A percentile compares a stretch with the other conserved stretches of the same genome.
Conservation (phyloP, 1,284 basidiomycete genomes). For the Marasmius fiardii region DNA sequence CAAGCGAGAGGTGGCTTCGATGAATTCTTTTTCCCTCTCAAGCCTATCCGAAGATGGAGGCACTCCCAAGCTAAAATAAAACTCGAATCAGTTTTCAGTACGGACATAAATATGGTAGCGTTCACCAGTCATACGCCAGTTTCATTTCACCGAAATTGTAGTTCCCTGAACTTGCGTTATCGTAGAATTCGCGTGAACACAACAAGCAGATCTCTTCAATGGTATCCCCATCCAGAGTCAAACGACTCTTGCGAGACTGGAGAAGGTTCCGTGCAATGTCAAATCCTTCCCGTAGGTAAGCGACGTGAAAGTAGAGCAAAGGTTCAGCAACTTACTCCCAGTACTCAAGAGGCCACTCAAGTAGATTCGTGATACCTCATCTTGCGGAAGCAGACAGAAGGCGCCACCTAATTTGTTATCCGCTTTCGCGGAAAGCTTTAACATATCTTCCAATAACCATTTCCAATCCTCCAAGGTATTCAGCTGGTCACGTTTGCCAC, state of each 20-base stretch:
- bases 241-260: slow-evolving; percentile 45
- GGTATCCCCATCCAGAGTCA: slow-evolving; percentile 45
- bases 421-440: slow-evolving; percentile 68
- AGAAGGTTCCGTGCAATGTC: slow-evolving; percentile 71
- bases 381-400: slow-evolving; percentile 69
- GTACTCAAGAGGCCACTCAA: slow-evolving; percentile 81
- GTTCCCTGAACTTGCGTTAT: slow-evolving; percentile 89
- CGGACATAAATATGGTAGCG: slow-evolving; percentile 7
- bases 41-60: slow-evolving; percentile 63
- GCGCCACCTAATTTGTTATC: slow-evolving; percentile 67
- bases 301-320: slow-evolving; percentile 6
- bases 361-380: slow-evolving; percentile 78
- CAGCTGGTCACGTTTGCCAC: slow-evolving; percentile 51
- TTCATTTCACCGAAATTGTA: slow-evolving; percentile 94
- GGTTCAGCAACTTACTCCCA: slow-evolving; percentile 71
- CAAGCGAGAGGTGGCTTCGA: slow-evolving; percentile 89
- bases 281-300: slow-evolving; percentile 55
- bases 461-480: slow-evolving; percentile 77
- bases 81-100: slow-evolving; percentile 12
- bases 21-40: slow-evolving; percentile 79
- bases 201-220: slow-evolving; percentile 80
- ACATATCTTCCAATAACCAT: slow-evolving; percentile 85
- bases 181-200: slow-evolving; percentile 86
- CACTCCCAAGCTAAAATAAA: slow-evolving; percentile 65
- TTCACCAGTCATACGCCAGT: slow-evolving; percentile 90